Evolutionary conservation across 768 basidiomycete species (phyloP).

Genomic region (Rhodotorula diobovata): DNA sequence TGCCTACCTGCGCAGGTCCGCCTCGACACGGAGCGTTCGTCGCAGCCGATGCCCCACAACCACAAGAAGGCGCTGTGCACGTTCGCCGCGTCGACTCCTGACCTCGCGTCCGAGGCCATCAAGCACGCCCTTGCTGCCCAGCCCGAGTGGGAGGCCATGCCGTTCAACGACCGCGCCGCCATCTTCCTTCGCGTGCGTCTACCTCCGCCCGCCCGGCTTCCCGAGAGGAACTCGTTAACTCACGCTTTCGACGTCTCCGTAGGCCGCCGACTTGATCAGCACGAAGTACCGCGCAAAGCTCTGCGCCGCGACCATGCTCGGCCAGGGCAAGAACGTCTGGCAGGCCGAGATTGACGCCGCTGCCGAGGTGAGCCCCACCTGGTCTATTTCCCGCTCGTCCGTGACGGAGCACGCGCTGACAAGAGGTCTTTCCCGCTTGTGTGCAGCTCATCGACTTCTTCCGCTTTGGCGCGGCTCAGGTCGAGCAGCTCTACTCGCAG

Average conservation of each 20-base stretch:
- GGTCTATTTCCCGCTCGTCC: neutral
- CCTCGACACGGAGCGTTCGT: conserved; percentile 4
- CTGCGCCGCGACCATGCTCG: conserved; percentile 93
- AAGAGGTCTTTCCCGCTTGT: neutral
- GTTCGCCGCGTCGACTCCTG: conserved; percentile 82
- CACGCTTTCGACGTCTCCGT: neutral
- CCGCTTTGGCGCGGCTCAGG: conserved; percentile 92
- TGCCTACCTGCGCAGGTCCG: conserved; percentile 55
- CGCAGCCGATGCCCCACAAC: conserved; percentile 68
- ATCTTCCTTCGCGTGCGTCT: conserved; percentile 73
- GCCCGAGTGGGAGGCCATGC: conserved; percentile 82
- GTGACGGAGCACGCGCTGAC: neutral
- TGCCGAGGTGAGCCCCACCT: conserved; percentile 66
- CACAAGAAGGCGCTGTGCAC: conserved; percentile 73
- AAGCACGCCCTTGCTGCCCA: conserved; percentile 82
- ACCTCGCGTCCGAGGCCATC: conserved; percentile 71
- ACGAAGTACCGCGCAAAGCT: conserved; percentile 94
- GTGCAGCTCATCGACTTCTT: conserved; percentile 79
- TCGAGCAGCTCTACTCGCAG: conserved; percentile 85
- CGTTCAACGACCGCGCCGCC: conserved; percentile 94
- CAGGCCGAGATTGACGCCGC: conserved; percentile 99
- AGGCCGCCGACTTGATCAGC: conserved; percentile 86
- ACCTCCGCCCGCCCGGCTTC: neutral
- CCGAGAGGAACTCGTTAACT: neutral
- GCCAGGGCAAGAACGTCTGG: conserved; percentile 99